Conservation (phyloP, 73 alveolate species). For the Tetrahymena malaccensis region DNA sequence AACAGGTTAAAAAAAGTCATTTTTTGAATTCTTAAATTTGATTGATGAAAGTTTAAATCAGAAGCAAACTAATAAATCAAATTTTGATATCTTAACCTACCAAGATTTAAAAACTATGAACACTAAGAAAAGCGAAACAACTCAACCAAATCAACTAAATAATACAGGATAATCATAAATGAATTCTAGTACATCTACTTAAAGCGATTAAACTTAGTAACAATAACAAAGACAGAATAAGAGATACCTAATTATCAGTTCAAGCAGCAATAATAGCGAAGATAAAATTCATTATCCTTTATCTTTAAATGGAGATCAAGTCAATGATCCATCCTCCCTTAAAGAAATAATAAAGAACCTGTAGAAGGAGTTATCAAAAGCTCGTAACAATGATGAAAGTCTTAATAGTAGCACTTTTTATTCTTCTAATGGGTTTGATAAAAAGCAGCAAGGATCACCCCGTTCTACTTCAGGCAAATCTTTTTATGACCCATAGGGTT, state of each 20-base stretch:
- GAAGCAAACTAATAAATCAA: neutral
- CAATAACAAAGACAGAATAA: slow-evolving; percentile 2
- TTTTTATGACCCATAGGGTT: neutral
- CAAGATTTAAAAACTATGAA: slow-evolving; percentile 39
- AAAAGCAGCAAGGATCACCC: neutral
- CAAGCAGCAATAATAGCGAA: neutral
- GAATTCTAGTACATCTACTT: neutral
- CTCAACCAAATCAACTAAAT: neutral
- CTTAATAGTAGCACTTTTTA: neutral
- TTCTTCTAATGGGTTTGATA: slow-evolving; percentile 3
- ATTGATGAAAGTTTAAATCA: slow-evolving; percentile 4
- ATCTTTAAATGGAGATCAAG: slow-evolving; percentile 16
- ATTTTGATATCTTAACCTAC: slow-evolving; percentile 25
- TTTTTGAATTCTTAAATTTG: slow-evolving; percentile 16
- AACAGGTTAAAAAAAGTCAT: slow-evolving; percentile 35
- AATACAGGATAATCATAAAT: neutral
- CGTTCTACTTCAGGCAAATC: neutral
- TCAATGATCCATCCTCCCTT: neutral
- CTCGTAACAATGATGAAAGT: slow-evolving; percentile 7
- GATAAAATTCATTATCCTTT: slow-evolving; percentile 37
- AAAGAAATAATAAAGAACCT: slow-evolving; percentile 9
- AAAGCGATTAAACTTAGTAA: neutral
- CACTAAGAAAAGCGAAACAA: neutral
- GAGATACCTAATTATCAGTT: slow-evolving; percentile 13
- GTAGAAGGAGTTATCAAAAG: slow-evolving; percentile 22